Evolutionary conservation across 2,329 filamentous ascomycete genomes (phyloP), one percentile per base, ranked within the genome.

Genomic region (Aspergillus puulaauensis): DNA sequence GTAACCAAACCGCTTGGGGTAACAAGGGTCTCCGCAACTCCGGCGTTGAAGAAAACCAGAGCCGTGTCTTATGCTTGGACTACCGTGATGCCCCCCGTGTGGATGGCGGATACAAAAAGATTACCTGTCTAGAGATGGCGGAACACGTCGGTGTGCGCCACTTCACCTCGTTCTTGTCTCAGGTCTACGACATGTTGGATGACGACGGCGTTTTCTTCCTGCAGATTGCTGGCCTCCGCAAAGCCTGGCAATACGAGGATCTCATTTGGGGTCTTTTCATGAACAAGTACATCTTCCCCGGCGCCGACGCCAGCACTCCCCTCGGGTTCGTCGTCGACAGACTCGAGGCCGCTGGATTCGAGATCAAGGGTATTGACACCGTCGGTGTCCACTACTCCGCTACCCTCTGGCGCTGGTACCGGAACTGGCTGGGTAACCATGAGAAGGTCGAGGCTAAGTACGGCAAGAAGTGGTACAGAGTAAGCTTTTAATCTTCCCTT

Each of bases 261-360:
- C 85, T 97, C 52, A 90, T 93, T 76, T 98, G 95, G 95, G 95
- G 95, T 74, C 84, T 98, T 47, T 98, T 97, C 85, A 96, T 98
- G 92, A 98, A 98, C 88, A 97, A 96, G 82, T 96, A 98, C 78
- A 84, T 98, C 75, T 98, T 98, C 85, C 95, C 93, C 35, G 95
- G 95, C 73, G 95, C 95, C 52, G 95, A 98, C 73, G 95, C 95
- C 52, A 96, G 91, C 44, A 96, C 92, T 58, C 95, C 95, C 52
- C 86, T 99, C 49, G 91, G 91, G 66, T 95, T 88, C 78, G 91
- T 95, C 69, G 82, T 96, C 67, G 86, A 91, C 76, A 87, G 86
- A 72, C 85, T 97, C 19, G 95, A 99, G 80, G 87, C 84, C 57
- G 89, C 90, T 62, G 91, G 91, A 39, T 96, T 91, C 69, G 95